Percentiles rank a stretch among this genome's conserved stretches.
Evolutionary conservation across 2,329 filamentous ascomycete genomes (phyloP).

Genomic region (Aspergillus ustus): DNA sequence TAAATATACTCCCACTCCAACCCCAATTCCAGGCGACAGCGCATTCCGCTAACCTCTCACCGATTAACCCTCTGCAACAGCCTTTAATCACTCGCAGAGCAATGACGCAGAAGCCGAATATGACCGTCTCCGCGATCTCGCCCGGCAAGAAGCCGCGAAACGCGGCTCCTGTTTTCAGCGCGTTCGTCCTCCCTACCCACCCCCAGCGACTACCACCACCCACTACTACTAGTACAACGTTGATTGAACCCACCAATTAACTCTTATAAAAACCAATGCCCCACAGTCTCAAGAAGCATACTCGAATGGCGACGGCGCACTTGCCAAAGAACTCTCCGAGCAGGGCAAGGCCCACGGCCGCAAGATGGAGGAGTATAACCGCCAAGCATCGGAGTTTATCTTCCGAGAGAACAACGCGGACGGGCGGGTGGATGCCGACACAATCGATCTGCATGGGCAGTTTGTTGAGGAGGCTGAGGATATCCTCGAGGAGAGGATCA

Average conservation of each 20-base stretch:
- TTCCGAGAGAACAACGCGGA: slow-evolving; percentile 91
- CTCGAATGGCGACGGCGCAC: slow-evolving; percentile 76
- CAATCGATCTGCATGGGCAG: slow-evolving; percentile 92
- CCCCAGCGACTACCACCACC: too few species aligned
- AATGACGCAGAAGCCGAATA: slow-evolving; percentile 81
- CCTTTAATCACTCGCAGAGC: slow-evolving; percentile 74
- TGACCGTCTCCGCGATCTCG: slow-evolving; percentile 83
- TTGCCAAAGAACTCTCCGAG: slow-evolving; percentile 81
- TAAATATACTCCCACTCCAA: slow-evolving; percentile 24
- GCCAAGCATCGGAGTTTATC: slow-evolving; percentile 89
- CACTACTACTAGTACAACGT: not conserved
- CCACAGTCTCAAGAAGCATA: slow-evolving; percentile 77
- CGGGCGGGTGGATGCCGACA: slow-evolving; percentile 75
- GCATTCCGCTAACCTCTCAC: slow-evolving; percentile 11
- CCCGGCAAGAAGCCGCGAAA: slow-evolving; percentile 78
- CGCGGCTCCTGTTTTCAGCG: slow-evolving; percentile 76
- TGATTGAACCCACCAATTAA: not conserved
- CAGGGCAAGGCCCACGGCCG: slow-evolving; percentile 83
- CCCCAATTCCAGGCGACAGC: not conserved
- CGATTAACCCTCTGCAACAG: slow-evolving; percentile 48
- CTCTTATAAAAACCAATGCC: not conserved
- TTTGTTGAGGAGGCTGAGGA: slow-evolving; percentile 94
- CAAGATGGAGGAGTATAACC: slow-evolving; percentile 86
- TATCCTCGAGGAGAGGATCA: slow-evolving; percentile 84
- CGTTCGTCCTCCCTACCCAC: slow-evolving; percentile 47